Percentiles rank a stretch among this genome's conserved stretches.
These are phyloP conservation scores for Geoglossum cookeanum DNA, from an alignment of 2,329 filamentous ascomycete species.

Conservation along the genomic window DNA sequence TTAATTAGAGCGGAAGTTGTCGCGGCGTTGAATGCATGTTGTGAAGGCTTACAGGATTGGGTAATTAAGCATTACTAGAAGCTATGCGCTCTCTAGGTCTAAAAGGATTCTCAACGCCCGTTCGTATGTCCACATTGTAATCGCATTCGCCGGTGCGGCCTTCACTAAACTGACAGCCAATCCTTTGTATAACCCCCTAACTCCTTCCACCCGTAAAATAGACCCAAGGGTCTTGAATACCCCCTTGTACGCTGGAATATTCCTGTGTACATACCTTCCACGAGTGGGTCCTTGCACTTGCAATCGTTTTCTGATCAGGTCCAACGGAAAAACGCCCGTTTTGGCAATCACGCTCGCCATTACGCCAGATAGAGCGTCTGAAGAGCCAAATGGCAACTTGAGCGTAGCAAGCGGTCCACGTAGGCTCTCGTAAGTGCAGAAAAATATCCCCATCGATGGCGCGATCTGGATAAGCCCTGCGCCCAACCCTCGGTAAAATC, in stretches of 20 bases:
- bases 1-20: too few species aligned
- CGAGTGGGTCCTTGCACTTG: conserved; percentile 90
- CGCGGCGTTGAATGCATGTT: neutral
- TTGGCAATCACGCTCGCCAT: conserved; percentile 67
- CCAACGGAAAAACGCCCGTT: conserved; percentile 78
- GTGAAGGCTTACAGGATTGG: neutral
- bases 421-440: conserved; percentile 68
- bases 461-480: conserved; percentile 76
- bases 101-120: conserved; percentile 36
- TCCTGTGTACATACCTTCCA: conserved; percentile 56
- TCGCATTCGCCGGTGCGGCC: conserved; percentile 77
- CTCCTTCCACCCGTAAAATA: conserved; percentile 55
- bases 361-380: conserved; percentile 68
- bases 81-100: neutral
- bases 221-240: conserved; percentile 44
- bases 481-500: conserved; percentile 75
- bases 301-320: conserved; percentile 78
- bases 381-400: conserved; percentile 49
- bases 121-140: conserved; percentile 94
- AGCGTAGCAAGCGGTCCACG: conserved; percentile 37
- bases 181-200: conserved; percentile 69
- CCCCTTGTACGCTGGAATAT: conserved; percentile 66
- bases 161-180: conserved; percentile 79
- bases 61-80: neutral
- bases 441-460: conserved; percentile 95